These are phyloP conservation scores for Candida xiaguanensis DNA, from an alignment of 805 yeast genomes.

Conservation along the genomic window DNA sequence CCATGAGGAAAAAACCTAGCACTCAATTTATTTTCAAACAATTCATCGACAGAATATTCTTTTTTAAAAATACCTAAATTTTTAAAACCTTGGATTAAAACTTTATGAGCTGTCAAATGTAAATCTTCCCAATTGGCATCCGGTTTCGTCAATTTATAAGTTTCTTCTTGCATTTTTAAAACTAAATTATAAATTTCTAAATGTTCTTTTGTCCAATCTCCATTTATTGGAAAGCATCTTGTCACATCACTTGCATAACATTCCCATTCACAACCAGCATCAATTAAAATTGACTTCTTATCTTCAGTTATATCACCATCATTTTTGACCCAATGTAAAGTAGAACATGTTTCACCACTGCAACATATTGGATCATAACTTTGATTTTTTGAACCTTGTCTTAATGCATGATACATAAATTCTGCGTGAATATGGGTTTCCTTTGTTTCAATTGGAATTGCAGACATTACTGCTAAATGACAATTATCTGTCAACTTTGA, in stretches of 20 bases:
- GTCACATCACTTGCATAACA: constrained; percentile 93
- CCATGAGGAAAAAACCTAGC: constrained; percentile 93
- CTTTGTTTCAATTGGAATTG: constrained; percentile 78
- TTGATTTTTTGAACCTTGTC: constrained; percentile 88
- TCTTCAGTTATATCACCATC: constrained; percentile 49
- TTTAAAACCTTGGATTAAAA: constrained; percentile 68
- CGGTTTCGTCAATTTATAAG: constrained; percentile 72
- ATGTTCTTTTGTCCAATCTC: constrained; percentile 87
- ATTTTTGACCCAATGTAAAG: constrained; percentile 84
- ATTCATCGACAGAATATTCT: constrained; percentile 55
- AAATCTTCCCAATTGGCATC: constrained; percentile 84
- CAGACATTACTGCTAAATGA: constrained; percentile 90
- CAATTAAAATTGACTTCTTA: constrained; percentile 71
- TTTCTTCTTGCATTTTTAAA: constrained; percentile 71
- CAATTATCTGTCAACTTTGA: constrained; percentile 81
- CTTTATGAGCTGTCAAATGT: constrained; percentile 75
- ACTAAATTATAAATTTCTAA: constrained; percentile 78
- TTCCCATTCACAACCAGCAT: constrained; percentile 97
- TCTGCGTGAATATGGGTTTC: constrained; percentile 96
- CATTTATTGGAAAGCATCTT: constrained; percentile 88
- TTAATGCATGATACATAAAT: constrained; percentile 84
- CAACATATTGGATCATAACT: constrained; percentile 97
- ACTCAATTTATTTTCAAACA: constrained; percentile 65
- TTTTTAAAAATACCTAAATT: constrained; percentile 70
- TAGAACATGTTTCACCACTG: constrained; percentile 86